Evolutionary conservation across 352 stramenopile species (phyloP), one percentile per base, ranked within the genome.

Genomic region (Globisporangium middletonii): DNA sequence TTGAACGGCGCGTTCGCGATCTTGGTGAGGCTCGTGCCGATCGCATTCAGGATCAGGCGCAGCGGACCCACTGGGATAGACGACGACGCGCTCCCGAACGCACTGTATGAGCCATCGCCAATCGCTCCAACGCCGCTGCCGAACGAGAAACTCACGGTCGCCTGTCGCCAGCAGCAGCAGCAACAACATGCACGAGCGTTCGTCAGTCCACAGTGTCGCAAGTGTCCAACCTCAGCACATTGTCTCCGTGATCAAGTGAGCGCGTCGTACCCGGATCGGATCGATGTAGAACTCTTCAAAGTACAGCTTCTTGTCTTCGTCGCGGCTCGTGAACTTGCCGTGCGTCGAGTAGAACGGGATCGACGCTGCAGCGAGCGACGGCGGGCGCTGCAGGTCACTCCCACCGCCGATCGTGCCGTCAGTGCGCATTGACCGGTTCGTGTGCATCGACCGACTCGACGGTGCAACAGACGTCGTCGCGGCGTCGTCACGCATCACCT

Each of bases 201-300:
- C 33, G 27, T 18, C 23, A 46, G 30, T 18, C 2, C 30, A 52
- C 3, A 3, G 23, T 18, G 15, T 23, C 13, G 41, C 41, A 15
- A 46, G 8, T 13, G 33, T 8, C 4, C 8, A 35, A 35, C 30
- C 30, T 9, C 30, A 35, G 8, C 30, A 8, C 30, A 5, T 13
- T 7, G 7, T 38, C 33, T 9, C 5, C 9, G 12, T 9, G 33
- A 38, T 9, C 41, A 46, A 13, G 13, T 19, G 15, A 28, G 13
- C 18, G 7, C 7, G 18, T 72, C 73, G 51, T 73, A 84, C 74
- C 37, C 77, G 69, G 50, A 95, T 95, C 15, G 81, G 72, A 35
- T 89, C 78, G 58, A 95, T 91, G 51, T 88, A 71, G 54, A 95
- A 94, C 63, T 94, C 85, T 75, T 95, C 86, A 43, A 95, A 94